Evolutionary conservation across 495 filamentous ascomycete genomes (phyloP).

Genomic region (Rhizodiscina lignyota): DNA sequence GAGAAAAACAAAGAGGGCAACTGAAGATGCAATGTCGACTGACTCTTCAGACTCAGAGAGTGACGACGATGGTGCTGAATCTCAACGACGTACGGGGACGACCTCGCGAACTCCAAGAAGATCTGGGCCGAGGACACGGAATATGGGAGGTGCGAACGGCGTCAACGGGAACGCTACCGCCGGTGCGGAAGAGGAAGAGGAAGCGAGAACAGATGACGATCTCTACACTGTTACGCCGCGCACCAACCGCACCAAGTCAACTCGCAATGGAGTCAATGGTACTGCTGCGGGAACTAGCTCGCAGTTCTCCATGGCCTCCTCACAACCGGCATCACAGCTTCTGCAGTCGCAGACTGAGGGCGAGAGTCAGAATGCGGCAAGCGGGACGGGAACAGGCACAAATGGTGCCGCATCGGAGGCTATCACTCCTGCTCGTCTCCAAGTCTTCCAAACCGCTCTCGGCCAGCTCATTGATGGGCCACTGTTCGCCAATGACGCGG

Average conservation of each 20-base stretch:
- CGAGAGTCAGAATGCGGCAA: slow-evolving; percentile 28
- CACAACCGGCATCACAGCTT: slow-evolving; percentile 49
- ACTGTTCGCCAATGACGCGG: slow-evolving; percentile 68
- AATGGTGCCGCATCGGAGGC: slow-evolving; percentile 13
- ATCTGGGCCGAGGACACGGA: slow-evolving; percentile 35
- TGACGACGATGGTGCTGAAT: slow-evolving; percentile 27
- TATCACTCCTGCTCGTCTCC: slow-evolving; percentile 47
- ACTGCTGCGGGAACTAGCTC: slow-evolving; percentile 32
- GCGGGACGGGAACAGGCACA: slow-evolving; percentile 9
- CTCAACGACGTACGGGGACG: slow-evolving; percentile 17
- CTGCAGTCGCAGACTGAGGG: slow-evolving; percentile 35
- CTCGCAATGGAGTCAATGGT: slow-evolving; percentile 9
- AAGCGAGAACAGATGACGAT: slow-evolving; percentile 40
- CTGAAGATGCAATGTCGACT: slow-evolving; percentile 21
- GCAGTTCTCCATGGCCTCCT: slow-evolving; percentile 50
- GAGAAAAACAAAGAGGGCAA: slow-evolving; percentile 30
- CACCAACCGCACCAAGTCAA: slow-evolving; percentile 27
- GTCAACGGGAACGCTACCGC: slow-evolving; percentile 6
- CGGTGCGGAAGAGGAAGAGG: slow-evolving; percentile 28
- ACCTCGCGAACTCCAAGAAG: slow-evolving; percentile 20
- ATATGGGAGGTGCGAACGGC: slow-evolving; percentile 5
- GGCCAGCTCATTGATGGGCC: slow-evolving; percentile 63
- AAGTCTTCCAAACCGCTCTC: slow-evolving; percentile 59
- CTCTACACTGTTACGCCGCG: slow-evolving; percentile 41
- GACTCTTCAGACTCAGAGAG: slow-evolving; percentile 25